Evolutionary conservation across 2,329 filamentous ascomycete genomes (phyloP).

Genomic region (Pseudocercospora vitis): DNA sequence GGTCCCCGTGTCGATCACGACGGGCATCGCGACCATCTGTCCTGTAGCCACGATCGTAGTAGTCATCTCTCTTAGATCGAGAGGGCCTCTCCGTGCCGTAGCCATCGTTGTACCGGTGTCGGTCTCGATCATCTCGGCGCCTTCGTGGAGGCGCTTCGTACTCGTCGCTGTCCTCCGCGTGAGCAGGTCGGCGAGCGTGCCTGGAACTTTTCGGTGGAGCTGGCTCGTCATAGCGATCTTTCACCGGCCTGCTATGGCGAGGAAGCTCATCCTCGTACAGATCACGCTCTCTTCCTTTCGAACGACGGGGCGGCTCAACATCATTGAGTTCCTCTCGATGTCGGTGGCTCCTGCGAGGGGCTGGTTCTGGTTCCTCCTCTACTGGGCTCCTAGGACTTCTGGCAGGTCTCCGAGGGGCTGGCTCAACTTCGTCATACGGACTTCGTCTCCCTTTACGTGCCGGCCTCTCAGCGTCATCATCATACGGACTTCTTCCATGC

Average conservation of each 20-base stretch:
- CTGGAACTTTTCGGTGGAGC: conserved; percentile 18
- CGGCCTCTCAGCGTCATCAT: conserved; percentile 7
- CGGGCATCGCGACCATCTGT: conserved; percentile 32
- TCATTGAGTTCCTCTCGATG: conserved; percentile 18
- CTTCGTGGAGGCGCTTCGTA: conserved; percentile 22
- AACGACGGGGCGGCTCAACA: conserved; percentile 15
- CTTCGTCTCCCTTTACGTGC: background rate
- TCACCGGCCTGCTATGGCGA: conserved; percentile 19
- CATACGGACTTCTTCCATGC: conserved; percentile 19
- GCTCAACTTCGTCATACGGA: conserved; percentile 9
- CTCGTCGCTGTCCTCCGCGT: conserved; percentile 25
- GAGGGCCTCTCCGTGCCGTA: conserved; percentile 33
- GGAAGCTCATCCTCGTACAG: conserved; percentile 18
- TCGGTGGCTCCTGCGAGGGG: conserved; percentile 14
- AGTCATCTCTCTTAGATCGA: conserved; percentile 28
- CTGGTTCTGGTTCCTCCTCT: conserved; percentile 2
- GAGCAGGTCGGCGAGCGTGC: conserved; percentile 14
- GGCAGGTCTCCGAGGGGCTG: background rate
- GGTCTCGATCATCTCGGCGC: conserved; percentile 20
- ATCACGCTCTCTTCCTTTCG: conserved; percentile 16
- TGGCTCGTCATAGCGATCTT: conserved; percentile 24
- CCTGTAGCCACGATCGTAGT: conserved; percentile 33
- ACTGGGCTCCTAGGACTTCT: conserved; percentile 1
- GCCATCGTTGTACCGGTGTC: conserved; percentile 30
- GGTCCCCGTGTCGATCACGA: conserved; percentile 25